A percentile compares a stretch with the other conserved stretches of the same genome.
Conservation (phyloP, 1,284 basidiomycete genomes). For the Tetrapyrgos nigripes region DNA sequence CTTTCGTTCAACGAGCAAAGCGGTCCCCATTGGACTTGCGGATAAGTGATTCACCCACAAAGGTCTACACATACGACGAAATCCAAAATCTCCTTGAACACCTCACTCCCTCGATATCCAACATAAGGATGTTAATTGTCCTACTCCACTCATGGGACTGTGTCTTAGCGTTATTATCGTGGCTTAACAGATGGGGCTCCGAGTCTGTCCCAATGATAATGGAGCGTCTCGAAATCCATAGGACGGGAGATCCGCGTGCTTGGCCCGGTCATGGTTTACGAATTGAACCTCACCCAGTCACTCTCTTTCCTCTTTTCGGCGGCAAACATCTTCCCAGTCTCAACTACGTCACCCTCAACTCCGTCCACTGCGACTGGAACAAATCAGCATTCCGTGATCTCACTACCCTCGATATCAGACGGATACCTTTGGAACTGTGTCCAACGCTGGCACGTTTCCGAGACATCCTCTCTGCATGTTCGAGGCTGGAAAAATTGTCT, state of each 20-base stretch:
- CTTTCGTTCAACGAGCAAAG: constrained; percentile 61
- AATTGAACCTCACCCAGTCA: constrained; percentile 30
- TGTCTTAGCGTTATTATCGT: constrained; percentile 53
- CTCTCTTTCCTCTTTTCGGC: constrained; percentile 51
- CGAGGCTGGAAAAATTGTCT: constrained; percentile 55
- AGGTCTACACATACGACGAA: constrained; percentile 45
- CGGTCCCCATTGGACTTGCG: constrained; percentile 59
- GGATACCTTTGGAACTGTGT: constrained; percentile 53
- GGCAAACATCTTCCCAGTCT: constrained; percentile 48
- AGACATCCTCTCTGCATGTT: constrained; percentile 54
- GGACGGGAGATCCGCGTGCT: constrained; percentile 50
- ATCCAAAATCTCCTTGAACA: constrained; percentile 52
- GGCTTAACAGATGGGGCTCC: constrained; percentile 33
- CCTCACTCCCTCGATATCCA: constrained; percentile 53
- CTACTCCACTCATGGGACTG: constrained; percentile 58
- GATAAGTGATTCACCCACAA: constrained; percentile 49
- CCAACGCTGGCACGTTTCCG: constrained; percentile 56
- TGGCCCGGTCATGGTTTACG: constrained; percentile 42
- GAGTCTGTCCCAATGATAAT: constrained; percentile 28
- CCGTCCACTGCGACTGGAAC: constrained; percentile 62
- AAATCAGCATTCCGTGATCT: constrained; percentile 52
- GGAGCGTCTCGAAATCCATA: constrained; percentile 66
- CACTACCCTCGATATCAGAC: constrained; percentile 63
- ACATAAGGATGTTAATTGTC: constrained; percentile 62
- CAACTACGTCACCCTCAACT: constrained; percentile 56